Evolutionary conservation across 2,329 filamentous ascomycete species (phyloP), one percentile per base, ranked within the genome.

Genomic region (Monilinia vaccinii-corymbosi): DNA sequence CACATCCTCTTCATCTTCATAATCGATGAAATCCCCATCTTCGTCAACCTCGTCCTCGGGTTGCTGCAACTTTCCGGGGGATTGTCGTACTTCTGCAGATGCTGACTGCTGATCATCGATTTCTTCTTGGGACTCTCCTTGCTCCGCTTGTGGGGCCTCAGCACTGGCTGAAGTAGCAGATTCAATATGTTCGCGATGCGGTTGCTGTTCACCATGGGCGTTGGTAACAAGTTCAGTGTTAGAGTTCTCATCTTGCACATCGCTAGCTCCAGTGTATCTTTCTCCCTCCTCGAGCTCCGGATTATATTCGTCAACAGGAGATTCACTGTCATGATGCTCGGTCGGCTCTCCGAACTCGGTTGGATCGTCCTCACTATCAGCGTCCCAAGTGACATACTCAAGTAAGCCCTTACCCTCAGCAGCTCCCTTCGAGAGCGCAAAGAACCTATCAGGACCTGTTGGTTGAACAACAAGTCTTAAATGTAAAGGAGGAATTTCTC

Each of bases 401-500:
- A 68, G 66, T 16, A 72, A 59, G 14, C 83, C 83, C 70, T 81
- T 81, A 21, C 84, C 82, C 65, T 81, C 76, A 23, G 76, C 75
- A 60, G 78, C 82, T 67, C 78, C 79, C 64, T 76, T 72, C 48
- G 75, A 73, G 50, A 88, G 75, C 63, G 78, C 75, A 40, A 74
- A 72, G 34, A 87, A 71, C 60, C 81, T 78, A 47, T 77, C 76
- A 4, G 75, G 72, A 67, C 86, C 80, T 51, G 78, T 80, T 45
- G 78, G 73, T 67, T 79, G 81, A 23, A 77, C 78, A 56, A 74
- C 75, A 55, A 88, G 74, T 11, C 76, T 76, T 59, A 87, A 73
- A 65, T 83, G 82, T n/a, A 87, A 75, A 18, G 82, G 79, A 36
- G 80, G 77, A 2, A 79, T 77, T 25, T 76, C 71, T 56, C 77